Evolutionary conservation across 2,329 filamentous ascomycete genomes (phyloP), one percentile per base, ranked within the genome.

Genomic region (Stachybotrys chartarum): DNA sequence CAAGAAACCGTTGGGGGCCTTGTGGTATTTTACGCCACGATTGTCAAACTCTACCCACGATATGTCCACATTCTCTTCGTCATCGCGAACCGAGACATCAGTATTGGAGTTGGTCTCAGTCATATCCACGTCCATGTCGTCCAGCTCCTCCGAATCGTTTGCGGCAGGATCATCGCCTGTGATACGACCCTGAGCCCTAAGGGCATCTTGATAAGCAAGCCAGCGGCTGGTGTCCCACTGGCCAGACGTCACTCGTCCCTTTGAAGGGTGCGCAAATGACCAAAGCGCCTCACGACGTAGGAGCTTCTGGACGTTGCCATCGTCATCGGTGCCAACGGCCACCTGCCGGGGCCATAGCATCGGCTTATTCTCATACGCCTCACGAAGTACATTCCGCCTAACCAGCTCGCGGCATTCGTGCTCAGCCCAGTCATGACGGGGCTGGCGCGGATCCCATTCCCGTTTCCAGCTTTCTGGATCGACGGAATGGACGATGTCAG

Each of bases 201-300:
- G 52, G 7, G 57, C 64, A 59, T 78, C 74, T 53, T 75, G 62
- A 30, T 72, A 61, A 18, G 74, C 48, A 42, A 78, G 78, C 78
- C 79, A 82, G 45, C 77, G 72, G 61, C 75, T 68, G 49, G 81
- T 64, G 58, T 67, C 64, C 66, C 78, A 81, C 62, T 71, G 81
- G 6, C 62, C 58, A 50, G 53, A 60, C 51, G 51, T 59, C 7
- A 50, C 55, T 35, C 30, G 55, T 24, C 57, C 61, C 6, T 58
- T 59, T 17, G 54, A 59, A 18, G 66, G 60, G 32, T 67, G 64
- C 4, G 59, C 67, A 61, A 70, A 70, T 10, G 65, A 59, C 67
- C 67, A 70, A 18, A 69, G 52, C 5, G 66, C 59, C 54, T 73
- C 67, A 54, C 68, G 61, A 24, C 61, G 62, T 12, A 55, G 59